phyloP scores from a whole-genome alignment of 768 basidiomycete species.

The Amanita muscaria region DNA sequence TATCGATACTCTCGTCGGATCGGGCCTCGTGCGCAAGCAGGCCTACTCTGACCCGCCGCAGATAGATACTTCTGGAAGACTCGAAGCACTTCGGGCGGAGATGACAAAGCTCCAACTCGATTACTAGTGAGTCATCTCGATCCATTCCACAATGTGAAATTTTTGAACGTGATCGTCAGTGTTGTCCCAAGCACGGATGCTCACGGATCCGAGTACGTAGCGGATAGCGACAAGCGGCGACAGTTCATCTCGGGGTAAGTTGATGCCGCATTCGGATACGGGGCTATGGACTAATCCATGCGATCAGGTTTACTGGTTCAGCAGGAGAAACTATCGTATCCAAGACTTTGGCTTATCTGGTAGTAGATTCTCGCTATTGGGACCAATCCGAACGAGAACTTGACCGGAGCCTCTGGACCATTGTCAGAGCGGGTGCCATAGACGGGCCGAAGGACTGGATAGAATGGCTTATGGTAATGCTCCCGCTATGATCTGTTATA shows the following conservation, averaged over 20 bases:
- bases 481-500: not conserved
- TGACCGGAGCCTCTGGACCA: constrained; percentile 58
- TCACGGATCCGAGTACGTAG: constrained; percentile 78
- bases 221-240: constrained; percentile 64
- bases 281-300: not conserved
- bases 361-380: constrained; percentile 56
- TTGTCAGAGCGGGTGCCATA: constrained; percentile 39
- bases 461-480: constrained; percentile 62
- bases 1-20: constrained; percentile 66
- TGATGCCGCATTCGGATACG: not conserved
- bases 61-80: constrained; percentile 49
- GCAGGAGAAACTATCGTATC: not conserved
- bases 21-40: constrained; percentile 61
- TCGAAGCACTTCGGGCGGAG: constrained; percentile 52
- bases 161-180: constrained; percentile 31
- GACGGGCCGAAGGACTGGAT: constrained; percentile 65
- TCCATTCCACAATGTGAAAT: constrained; percentile 1
- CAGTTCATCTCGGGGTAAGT: constrained; percentile 72
- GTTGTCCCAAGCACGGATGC: constrained; percentile 75
- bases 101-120: constrained; percentile 65
- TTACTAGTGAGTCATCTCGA: constrained; percentile 53
- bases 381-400: constrained; percentile 62
- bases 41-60: constrained; percentile 49
- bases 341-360: constrained; percentile 42
- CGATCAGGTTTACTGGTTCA: not conserved